Conservation (phyloP, 371 early-diverging fungal species). For the Circinella umbellata region DNA sequence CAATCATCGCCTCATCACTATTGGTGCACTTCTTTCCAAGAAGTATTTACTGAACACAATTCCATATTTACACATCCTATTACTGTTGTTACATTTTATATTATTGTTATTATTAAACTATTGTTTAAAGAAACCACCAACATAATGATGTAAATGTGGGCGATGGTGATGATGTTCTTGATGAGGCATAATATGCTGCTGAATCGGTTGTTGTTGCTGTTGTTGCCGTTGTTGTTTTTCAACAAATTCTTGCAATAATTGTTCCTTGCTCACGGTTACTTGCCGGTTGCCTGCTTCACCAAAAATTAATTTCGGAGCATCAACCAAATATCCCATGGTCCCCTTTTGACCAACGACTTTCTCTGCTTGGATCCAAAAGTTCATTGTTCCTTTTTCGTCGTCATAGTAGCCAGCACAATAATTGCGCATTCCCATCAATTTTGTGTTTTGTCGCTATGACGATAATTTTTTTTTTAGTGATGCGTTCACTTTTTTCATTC, state of each 20-base stretch:
- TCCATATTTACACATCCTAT: too few species aligned
- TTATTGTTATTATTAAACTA: background rate
- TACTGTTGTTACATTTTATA: too few species aligned
- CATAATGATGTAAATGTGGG: background rate
- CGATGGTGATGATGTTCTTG: background rate
- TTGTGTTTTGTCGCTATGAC: slow-evolving; percentile 27
- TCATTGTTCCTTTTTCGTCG: slow-evolving; percentile 31
- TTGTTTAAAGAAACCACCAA: slow-evolving; percentile 7
- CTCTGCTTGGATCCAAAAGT: slow-evolving; percentile 47
- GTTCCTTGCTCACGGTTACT: background rate
- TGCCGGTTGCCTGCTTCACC: slow-evolving; percentile 25
- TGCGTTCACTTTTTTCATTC: too few species aligned
- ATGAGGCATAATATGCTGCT: background rate
- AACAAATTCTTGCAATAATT: slow-evolving; percentile 6
- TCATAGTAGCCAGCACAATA: slow-evolving; percentile 45
- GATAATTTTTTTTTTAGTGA: too few species aligned
- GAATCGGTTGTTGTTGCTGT: background rate
- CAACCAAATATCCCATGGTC: slow-evolving; percentile 39
- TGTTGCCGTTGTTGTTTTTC: slow-evolving; percentile 1
- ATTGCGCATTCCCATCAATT: slow-evolving; percentile 32
- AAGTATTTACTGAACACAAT: too few species aligned
- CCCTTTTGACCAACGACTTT: slow-evolving; percentile 35
- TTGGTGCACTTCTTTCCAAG: background rate
- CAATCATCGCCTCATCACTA: background rate
- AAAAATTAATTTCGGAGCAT: slow-evolving; percentile 43